phyloP scores from a whole-genome alignment of 2,329 filamentous ascomycete species.

The Trichoderma polysporum region DNA sequence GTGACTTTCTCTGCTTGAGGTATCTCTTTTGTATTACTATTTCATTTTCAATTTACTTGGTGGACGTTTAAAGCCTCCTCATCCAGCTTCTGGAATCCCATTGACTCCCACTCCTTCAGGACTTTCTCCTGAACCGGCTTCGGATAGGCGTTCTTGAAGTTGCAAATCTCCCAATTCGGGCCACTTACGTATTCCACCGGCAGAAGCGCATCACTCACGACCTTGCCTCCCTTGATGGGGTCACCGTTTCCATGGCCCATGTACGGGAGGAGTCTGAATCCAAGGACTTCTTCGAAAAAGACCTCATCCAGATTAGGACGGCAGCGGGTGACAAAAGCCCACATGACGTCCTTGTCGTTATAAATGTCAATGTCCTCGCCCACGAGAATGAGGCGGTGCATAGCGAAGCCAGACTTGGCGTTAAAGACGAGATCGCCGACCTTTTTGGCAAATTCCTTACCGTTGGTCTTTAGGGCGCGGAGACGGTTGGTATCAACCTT shows the following conservation, averaged over 20 bases:
- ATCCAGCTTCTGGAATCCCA: neutral
- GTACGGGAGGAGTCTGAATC: conserved; percentile 48
- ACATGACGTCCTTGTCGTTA: conserved; percentile 47
- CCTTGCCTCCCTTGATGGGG: neutral
- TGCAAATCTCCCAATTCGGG: neutral
- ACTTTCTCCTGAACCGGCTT: neutral
- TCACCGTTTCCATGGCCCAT: conserved; percentile 42
- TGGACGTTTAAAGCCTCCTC: neutral
- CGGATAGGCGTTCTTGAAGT: neutral
- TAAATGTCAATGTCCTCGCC: conserved; percentile 52
- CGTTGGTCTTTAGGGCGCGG: conserved; percentile 52
- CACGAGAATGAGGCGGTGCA: conserved; percentile 46
- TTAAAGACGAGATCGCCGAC: conserved; percentile 45
- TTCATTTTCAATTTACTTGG: neutral
- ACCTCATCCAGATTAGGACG: conserved; percentile 45
- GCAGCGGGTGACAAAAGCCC: conserved; percentile 49
- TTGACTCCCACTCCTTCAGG: neutral
- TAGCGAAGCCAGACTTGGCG: conserved; percentile 41
- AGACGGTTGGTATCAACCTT: conserved; percentile 58
- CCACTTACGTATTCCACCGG: neutral
- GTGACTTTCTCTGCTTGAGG: neutral
- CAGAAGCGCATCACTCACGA: neutral
- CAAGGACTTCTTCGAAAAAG: conserved; percentile 44
- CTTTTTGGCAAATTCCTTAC: conserved; percentile 38
- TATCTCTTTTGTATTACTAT: neutral